Percentiles rank a stretch among this genome's conserved stretches.
Conservation (phyloP, 1,284 basidiomycete genomes). For the Hypsizygus ulmarius region DNA sequence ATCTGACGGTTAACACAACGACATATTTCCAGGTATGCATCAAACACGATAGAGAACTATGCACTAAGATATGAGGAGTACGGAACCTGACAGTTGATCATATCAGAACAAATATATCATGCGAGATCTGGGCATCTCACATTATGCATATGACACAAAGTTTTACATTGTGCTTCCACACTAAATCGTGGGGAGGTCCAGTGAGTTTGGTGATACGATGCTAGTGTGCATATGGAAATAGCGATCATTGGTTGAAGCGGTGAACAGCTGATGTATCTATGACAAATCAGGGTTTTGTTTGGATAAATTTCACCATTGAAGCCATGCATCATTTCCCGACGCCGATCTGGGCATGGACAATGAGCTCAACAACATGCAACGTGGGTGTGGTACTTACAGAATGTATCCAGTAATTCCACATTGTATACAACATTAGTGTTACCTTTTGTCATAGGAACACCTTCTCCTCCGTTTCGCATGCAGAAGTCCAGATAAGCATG, state of each 20-base stretch:
- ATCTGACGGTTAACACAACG: neutral
- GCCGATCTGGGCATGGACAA: no score
- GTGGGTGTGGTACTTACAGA: neutral
- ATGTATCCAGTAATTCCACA: neutral
- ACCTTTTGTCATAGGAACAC: neutral
- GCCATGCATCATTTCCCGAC: neutral
- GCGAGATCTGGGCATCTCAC: no score
- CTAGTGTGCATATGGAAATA: conserved; percentile 13
- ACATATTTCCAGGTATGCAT: conserved; percentile 10
- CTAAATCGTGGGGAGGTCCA: conserved; percentile 16
- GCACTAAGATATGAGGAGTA: conserved; percentile 6
- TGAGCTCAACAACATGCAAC: no score
- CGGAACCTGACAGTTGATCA: neutral
- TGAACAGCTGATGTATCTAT: conserved; percentile 12
- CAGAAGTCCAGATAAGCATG: conserved; percentile 1
- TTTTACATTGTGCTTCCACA: conserved; percentile 14
- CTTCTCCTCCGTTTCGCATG: neutral
- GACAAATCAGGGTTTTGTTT: conserved; percentile 4
- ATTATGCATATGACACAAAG: conserved; percentile 18
- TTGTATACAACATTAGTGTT: neutral
- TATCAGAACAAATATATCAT: no score
- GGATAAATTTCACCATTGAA: neutral
- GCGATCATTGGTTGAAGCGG: conserved; percentile 9
- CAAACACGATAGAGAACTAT: conserved; percentile 9
- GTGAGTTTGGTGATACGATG: conserved; percentile 10